A percentile compares a stretch with the other conserved stretches of the same genome.
Conservation (phyloP, 805 yeast genomes). For the Allodekkera sacchari region DNA sequence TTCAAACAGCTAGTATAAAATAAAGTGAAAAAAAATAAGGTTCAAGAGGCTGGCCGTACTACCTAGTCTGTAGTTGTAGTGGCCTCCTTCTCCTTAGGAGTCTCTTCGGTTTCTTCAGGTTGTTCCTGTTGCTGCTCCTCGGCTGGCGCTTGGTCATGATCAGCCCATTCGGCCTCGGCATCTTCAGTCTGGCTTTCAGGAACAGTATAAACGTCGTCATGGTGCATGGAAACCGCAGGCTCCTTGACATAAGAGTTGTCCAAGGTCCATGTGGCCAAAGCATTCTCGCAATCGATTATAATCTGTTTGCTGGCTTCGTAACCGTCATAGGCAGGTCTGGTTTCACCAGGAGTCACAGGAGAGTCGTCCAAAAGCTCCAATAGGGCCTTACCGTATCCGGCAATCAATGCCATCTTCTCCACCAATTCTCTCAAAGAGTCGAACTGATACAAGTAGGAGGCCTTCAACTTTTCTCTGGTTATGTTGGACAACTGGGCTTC, state of each 20-base stretch:
- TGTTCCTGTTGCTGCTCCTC: no score
- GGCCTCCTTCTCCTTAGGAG: background rate
- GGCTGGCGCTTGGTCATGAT: constrained; percentile 9
- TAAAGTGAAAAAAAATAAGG: no score
- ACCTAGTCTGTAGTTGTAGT: no score
- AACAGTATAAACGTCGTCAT: constrained; percentile 56
- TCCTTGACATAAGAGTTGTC: constrained; percentile 87
- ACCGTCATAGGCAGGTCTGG: constrained; percentile 97
- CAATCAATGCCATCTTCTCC: constrained; percentile 93
- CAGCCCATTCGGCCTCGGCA: constrained; percentile 10
- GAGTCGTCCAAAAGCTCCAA: constrained; percentile 93
- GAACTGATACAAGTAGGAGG: constrained; percentile 93
- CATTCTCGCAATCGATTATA: constrained; percentile 93
- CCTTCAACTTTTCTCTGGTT: constrained; percentile 96
- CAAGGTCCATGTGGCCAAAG: constrained; percentile 93
- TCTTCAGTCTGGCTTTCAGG: constrained; percentile 35
- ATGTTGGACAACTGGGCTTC: constrained; percentile 98
- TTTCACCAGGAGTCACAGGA: constrained; percentile 98
- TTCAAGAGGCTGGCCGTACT: no score
- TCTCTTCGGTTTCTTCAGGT: no score
- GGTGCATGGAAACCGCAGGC: constrained; percentile 65
- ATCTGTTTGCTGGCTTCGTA: constrained; percentile 97
- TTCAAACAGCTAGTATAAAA: no score
- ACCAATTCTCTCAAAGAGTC: constrained; percentile 92
- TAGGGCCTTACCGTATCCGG: constrained; percentile 97